These are phyloP conservation scores for Penicillium manginii DNA, from an alignment of 495 filamentous ascomycete genomes.

Conservation along the genomic window DNA sequence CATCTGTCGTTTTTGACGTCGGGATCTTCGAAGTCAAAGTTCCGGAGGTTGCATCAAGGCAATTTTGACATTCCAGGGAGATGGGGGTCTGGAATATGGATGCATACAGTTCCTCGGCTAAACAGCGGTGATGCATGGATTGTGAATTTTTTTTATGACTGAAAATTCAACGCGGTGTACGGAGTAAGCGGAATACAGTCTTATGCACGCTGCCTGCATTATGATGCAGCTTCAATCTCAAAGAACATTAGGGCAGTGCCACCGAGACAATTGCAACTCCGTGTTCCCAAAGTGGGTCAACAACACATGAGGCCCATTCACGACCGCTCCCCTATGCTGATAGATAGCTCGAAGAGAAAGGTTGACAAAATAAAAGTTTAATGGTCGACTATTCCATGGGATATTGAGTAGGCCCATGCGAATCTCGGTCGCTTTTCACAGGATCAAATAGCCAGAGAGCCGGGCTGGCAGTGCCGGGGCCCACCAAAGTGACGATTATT, in stretches of 20 bases:
- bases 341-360: slow-evolving; percentile 12
- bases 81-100: not conserved
- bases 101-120: not conserved
- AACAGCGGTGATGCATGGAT: not conserved
- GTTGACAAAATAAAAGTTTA: not conserved
- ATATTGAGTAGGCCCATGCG: not conserved
- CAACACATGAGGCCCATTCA: slow-evolving; percentile 2
- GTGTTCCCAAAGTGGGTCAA: slow-evolving; percentile 12
- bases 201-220: not conserved
- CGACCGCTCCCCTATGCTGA: slow-evolving; percentile 4
- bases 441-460: not conserved
- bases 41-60: slow-evolving; percentile 7
- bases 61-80: not conserved
- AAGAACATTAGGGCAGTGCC: not conserved
- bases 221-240: not conserved
- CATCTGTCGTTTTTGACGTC: slow-evolving; percentile 4
- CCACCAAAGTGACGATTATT: slow-evolving; percentile 15
- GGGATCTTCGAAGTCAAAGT: not conserved
- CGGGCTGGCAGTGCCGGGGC: not conserved
- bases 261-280: slow-evolving; percentile 9
- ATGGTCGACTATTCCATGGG: slow-evolving; percentile 4
- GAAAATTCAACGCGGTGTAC: slow-evolving; percentile 1
- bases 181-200: slow-evolving; percentile 10
- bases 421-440: slow-evolving; percentile 2
- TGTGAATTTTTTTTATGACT: not conserved